Evolutionary conservation across 2,329 filamentous ascomycete genomes (phyloP), one percentile per base, ranked within the genome.

Genomic region (Alternaria ethzedia): DNA sequence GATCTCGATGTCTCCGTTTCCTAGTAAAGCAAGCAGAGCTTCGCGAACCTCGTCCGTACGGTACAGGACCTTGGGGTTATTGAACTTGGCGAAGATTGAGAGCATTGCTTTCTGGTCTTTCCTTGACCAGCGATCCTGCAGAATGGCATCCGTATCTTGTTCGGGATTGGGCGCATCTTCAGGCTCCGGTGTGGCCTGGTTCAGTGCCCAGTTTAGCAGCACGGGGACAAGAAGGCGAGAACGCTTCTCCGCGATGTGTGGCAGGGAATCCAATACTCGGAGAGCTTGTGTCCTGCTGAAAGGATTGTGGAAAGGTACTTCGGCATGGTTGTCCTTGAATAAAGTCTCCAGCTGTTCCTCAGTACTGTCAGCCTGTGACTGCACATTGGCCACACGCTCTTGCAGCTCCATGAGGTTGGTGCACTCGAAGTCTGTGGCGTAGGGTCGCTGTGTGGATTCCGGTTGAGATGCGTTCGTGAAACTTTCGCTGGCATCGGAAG

Each of bases 1-100:
- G 15, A 97, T 88, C 69, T 97, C 95, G 4, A 90, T 86, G 75
- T 99, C 96, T 72, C 96, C 96, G 75, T 97, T 97, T 46, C 90
- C 88, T 68, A 97, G 84, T 21, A 97, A 85, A 30, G 86, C 85
- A 17, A 97, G 83, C 23, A 98, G 83, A 15, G 92, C 89, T 8
- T 87, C 82, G 72, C 94, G 92, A 0, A 97, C 94, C 59, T 93
- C 89, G 10, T 88, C 84, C 30, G 91, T 87, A 73, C 89, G 91
- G 79, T 89, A 98, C 5, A 99, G 83, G 1, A 94, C 93, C 72
- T 86, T 91, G 0, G 96, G 93, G 75, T 99, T 99, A 52, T 86
- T 83, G 75, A 98, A 98, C 66, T 94, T 89, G 0, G 91, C 87
- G 75, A 99, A 94, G 6, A 99, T 85, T 2, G 86, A 86, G 32